These are phyloP conservation scores for Ophiostoma pallidulum DNA, from an alignment of 2,329 filamentous ascomycete genomes.

Conservation along the genomic window DNA sequence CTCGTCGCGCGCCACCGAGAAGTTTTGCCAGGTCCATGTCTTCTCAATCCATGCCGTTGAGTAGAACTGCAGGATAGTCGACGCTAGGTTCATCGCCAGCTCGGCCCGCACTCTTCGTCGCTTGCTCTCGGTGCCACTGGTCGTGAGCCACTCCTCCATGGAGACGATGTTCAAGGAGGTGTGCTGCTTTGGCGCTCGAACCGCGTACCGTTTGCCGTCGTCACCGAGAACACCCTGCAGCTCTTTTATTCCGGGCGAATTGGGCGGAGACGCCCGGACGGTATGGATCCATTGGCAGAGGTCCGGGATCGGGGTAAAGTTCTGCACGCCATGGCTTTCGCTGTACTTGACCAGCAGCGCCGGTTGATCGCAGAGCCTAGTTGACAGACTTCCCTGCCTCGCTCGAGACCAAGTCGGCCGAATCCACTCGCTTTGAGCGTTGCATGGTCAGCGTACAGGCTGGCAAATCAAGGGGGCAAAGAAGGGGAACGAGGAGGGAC, in stretches of 20 bases:
- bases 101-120: slow-evolving; percentile 12
- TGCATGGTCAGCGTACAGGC: not conserved
- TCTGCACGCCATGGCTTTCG: slow-evolving; percentile 13
- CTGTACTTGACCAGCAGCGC: slow-evolving; percentile 15
- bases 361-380: slow-evolving; percentile 8
- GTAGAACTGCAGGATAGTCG: slow-evolving; percentile 15
- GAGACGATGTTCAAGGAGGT: slow-evolving; percentile 9
- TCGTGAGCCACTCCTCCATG: slow-evolving; percentile 16
- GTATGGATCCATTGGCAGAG: slow-evolving; percentile 16
- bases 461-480: not conserved
- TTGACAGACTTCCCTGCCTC: slow-evolving; percentile 6
- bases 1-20: slow-evolving; percentile 11
- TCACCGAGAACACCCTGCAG: slow-evolving; percentile 13
- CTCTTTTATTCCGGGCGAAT: slow-evolving; percentile 7
- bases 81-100: slow-evolving; percentile 14
- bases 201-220: slow-evolving; percentile 11
- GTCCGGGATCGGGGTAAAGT: slow-evolving; percentile 14
- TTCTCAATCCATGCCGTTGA: slow-evolving; percentile 17
- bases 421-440: slow-evolving; percentile 6
- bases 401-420: slow-evolving; percentile 12
- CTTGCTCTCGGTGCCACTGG: slow-evolving; percentile 11
- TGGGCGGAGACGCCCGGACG: slow-evolving; percentile 11
- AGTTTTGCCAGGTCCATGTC: slow-evolving; percentile 17
- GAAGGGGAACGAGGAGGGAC: not conserved
- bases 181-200: slow-evolving; percentile 9